Conservation (phyloP, 1,284 basidiomycete genomes). For the Malassezia brasiliensis region DNA sequence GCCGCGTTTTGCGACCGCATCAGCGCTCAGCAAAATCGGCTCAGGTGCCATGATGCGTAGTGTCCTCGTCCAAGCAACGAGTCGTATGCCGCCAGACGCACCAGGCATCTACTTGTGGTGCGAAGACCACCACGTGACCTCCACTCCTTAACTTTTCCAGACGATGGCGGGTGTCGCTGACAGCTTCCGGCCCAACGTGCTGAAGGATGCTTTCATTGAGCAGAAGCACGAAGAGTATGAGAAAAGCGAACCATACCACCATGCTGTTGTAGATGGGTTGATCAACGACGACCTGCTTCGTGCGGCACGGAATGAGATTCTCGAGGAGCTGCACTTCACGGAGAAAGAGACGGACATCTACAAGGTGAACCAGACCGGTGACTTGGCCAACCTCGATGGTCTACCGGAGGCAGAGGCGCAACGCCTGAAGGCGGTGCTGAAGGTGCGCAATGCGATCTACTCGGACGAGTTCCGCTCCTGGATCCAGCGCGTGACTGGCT, state of each 20-base stretch:
- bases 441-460: slow-evolving; percentile 84
- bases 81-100: not conserved
- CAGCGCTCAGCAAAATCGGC: slow-evolving; percentile 32
- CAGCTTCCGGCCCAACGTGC: slow-evolving; percentile 26
- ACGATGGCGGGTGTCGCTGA: slow-evolving; percentile 19
- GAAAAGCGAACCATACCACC: slow-evolving; percentile 61
- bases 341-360: slow-evolving; percentile 99
- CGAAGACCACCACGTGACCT: slow-evolving; percentile 2
- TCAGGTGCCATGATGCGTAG: slow-evolving; percentile 35
- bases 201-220: slow-evolving; percentile 18
- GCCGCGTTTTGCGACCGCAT: slow-evolving; percentile 27
- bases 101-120: not conserved
- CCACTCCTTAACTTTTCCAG: slow-evolving; percentile 4
- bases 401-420: slow-evolving; percentile 51
- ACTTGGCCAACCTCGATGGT: slow-evolving; percentile 82
- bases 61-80: no score
- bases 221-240: slow-evolving; percentile 27
- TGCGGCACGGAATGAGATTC: slow-evolving; percentile 67
- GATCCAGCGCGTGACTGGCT: slow-evolving; percentile 78
- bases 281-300: slow-evolving; percentile 72
- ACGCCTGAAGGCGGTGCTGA: slow-evolving; percentile 51
- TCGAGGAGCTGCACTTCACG: slow-evolving; percentile 76
- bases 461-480: slow-evolving; percentile 73
- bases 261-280: slow-evolving; percentile 69
- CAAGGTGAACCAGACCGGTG: slow-evolving; percentile 93